These are phyloP conservation scores for Linderina pennispora DNA, from an alignment of 192 early-diverging fungal genomes.

Conservation along the genomic window DNA sequence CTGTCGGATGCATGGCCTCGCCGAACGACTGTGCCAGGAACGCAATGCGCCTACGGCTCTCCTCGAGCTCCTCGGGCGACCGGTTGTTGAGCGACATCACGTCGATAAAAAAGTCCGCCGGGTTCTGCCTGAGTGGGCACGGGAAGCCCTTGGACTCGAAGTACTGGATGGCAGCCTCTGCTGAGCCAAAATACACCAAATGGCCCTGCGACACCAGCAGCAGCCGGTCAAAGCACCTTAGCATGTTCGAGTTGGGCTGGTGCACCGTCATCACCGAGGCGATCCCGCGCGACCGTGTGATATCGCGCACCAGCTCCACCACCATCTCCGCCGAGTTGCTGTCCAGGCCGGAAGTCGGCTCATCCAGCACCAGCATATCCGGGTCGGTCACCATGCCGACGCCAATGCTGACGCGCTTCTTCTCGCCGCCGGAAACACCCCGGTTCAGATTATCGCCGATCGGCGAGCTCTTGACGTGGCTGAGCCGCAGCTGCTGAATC, in stretches of 20 bases:
- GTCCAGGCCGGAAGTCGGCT: conserved; percentile 81
- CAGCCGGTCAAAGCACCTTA: conserved; percentile 83
- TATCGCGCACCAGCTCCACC: conserved; percentile 75
- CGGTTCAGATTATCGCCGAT: conserved; percentile 68
- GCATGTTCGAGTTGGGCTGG: conserved; percentile 90
- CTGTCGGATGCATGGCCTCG: conserved; percentile 16
- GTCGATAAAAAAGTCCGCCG: conserved; percentile 73
- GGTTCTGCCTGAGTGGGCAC: conserved; percentile 85
- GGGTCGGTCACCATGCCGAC: conserved; percentile 90
- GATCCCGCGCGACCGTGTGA: conserved; percentile 71
- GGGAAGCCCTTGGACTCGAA: conserved; percentile 71
- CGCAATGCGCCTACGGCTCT: conserved; percentile 30
- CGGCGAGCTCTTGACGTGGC: conserved; percentile 69
- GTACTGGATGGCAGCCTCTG: conserved; percentile 54
- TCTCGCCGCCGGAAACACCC: conserved; percentile 90
- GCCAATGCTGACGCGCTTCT: conserved; percentile 88
- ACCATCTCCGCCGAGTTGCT: conserved; percentile 93
- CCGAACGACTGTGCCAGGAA: conserved; percentile 23
- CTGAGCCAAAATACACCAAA: conserved; percentile 78
- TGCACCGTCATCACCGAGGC: conserved; percentile 92
- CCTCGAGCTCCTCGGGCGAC: conserved; percentile 35
- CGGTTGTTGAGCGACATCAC: conserved; percentile 47
- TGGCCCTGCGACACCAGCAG: conserved; percentile 78
- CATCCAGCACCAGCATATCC: conserved; percentile 85
- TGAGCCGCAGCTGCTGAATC: conserved; percentile 82